Evolutionary conservation across 176 grass and related monocot genomes (phyloP), one percentile per base, ranked within the genome.

Genomic region (Secale cereale): DNA sequence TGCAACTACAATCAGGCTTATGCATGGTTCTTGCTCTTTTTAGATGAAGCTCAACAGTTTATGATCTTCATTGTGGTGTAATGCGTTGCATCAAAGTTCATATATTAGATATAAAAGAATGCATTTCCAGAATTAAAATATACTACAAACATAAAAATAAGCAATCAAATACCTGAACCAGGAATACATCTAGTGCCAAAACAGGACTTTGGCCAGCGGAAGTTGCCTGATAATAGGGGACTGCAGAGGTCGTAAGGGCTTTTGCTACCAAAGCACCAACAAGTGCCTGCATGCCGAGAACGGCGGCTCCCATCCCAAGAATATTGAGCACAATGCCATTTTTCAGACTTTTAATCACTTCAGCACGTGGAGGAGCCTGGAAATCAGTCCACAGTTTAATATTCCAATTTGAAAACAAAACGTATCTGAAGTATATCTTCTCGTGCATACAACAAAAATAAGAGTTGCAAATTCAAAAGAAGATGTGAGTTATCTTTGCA

Each of bases 221-320:
- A 59, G 82, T 60, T 74, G 81, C 74, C 56, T 91, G 91, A 83
- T 94, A 94, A 61, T 87, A 92, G 29, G 97, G 93, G 82, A 92
- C 88, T 45, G 91, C 28, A 56, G 97, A 98, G 30, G 93, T 88
- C 14, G 93, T 94, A 80, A 98, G 93, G 59, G 97, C 93, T 81
- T 98, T 98, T 35, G 93, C 97, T 76, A 98, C 97, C 87, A 98
- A 89, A 59, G 86, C 90, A 31, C 97, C 93, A 76, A 98, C 97
- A 62, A 91, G 95, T 89, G 93, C 97, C 81, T 98, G 97, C 97
- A 98, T 94, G 32, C 97, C 97, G 10, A 98, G 91, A 94, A 98
- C 88, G 76, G 97, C 76, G 20, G 97, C 88, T 4, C 91, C 93
- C 97, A 98, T 95, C 19, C 97, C 97, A 16, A 98, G 40, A 78